These are phyloP conservation scores for Mytilinidion resinicola DNA, from an alignment of 495 filamentous ascomycete genomes.

Conservation along the genomic window DNA sequence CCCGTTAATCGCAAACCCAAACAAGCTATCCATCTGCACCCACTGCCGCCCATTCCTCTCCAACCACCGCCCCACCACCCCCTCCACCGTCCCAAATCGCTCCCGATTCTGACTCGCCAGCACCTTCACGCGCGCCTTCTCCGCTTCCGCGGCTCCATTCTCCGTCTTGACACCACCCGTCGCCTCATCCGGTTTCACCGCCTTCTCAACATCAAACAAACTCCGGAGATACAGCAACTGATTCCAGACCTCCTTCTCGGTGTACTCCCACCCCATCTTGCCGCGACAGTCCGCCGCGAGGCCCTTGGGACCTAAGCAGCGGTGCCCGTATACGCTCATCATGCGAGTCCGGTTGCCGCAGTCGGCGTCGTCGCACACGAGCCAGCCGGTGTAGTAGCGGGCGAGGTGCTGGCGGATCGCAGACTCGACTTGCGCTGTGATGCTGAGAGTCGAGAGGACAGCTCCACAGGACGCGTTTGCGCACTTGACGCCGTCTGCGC, in stretches of 20 bases:
- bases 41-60: slow-evolving; percentile 90
- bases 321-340: slow-evolving; percentile 83
- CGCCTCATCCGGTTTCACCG: slow-evolving; percentile 46
- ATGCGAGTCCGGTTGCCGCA: slow-evolving; percentile 86
- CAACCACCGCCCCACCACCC: slow-evolving; percentile 78
- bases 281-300: slow-evolving; percentile 78
- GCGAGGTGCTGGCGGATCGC: slow-evolving; percentile 71
- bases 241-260: slow-evolving; percentile 88
- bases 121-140: slow-evolving; percentile 50
- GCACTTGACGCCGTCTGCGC: slow-evolving; percentile 69
- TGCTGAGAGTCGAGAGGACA: slow-evolving; percentile 59
- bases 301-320: slow-evolving; percentile 81
- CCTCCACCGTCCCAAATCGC: slow-evolving; percentile 67
- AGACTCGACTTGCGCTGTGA: slow-evolving; percentile 80
- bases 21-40: slow-evolving; percentile 93
- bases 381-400: slow-evolving; percentile 86
- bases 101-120: slow-evolving; percentile 73
- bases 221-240: slow-evolving; percentile 83
- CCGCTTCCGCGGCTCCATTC: slow-evolving; percentile 35
- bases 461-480: slow-evolving; percentile 53
- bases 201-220: slow-evolving; percentile 87
- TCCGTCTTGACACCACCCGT: slow-evolving; percentile 36
- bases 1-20: slow-evolving; percentile 53
- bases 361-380: slow-evolving; percentile 78
- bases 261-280: slow-evolving; percentile 78